Percentiles rank a stretch among this genome's conserved stretches.
Conservation (phyloP, 2,329 filamentous ascomycete species). For the Clarireedia sp. region DNA sequence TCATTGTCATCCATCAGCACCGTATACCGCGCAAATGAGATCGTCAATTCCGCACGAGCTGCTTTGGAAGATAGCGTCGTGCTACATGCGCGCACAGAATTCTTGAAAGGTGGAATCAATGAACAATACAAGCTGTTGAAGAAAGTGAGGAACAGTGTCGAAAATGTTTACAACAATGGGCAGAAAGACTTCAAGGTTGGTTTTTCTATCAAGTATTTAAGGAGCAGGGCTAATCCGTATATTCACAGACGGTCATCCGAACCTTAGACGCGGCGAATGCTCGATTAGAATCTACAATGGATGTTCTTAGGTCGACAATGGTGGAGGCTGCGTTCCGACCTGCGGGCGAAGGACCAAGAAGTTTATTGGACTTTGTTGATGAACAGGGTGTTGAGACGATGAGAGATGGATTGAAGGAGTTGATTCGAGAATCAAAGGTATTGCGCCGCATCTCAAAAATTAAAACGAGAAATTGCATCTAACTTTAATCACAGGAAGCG, state of each 20-base stretch:
- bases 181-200: conserved; percentile 46
- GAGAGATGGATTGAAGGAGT: conserved; percentile 57
- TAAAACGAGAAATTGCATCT: neutral
- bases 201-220: conserved; percentile 8
- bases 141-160: conserved; percentile 44
- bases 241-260: conserved; percentile 45
- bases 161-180: conserved; percentile 48
- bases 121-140: conserved; percentile 47
- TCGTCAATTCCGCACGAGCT: conserved; percentile 67
- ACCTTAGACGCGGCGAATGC: conserved; percentile 59
- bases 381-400: conserved; percentile 60
- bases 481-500: conserved; percentile 38
- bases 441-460: too few species aligned
- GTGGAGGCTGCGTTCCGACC: conserved; percentile 60
- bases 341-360: conserved; percentile 48
- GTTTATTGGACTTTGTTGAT: conserved; percentile 69
- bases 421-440: conserved; percentile 64
- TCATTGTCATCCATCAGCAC: conserved; percentile 76
- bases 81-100: conserved; percentile 60
- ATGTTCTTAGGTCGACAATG: conserved; percentile 52
- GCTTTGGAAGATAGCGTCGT: conserved; percentile 73
- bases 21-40: conserved; percentile 79
- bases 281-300: conserved; percentile 58
- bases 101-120: conserved; percentile 54
- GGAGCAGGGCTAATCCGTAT: conserved; percentile 7